Evolutionary conservation across 2,329 filamentous ascomycete genomes (phyloP), one percentile per base, ranked within the genome.

Genomic region (Falciphora oryzae): DNA sequence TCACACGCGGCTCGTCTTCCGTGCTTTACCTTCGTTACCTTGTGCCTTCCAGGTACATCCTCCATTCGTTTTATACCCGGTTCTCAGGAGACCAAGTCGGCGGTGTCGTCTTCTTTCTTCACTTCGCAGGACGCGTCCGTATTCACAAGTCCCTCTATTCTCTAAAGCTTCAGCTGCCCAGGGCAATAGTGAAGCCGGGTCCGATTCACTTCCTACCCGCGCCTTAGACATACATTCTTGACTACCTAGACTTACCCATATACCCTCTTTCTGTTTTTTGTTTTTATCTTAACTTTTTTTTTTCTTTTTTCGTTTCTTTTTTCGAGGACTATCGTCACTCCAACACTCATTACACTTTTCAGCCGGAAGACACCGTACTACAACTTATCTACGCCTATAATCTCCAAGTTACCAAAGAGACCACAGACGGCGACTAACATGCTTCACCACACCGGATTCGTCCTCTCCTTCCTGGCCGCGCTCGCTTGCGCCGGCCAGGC

Each of bases 401-500:
- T 7, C 44, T 5, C 8, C 44, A 50, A n/a, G 18, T 10, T 50
- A 32, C 32, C 11, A 32, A 32, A 32, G 8, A 32, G 32, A 32
- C 32, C 8, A 44, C 44, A 60, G 7, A 10, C 31, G 22, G 6
- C 31, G 8, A 7, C 61, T 27, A 62, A 14, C 27, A 63, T 63
- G 44, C 50, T 57, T 14, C 31, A 25, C 13, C 61, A 57, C 27
- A 63, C 61, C 29, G 31, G 38, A 28, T 22, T 50, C 50, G n/a
- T 56, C n/a, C 50, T 62, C 16, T 59, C 64, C 22, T 59, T 71
- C 38, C 65, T 75, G 53, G 66, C 67, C 11, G 65, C 73, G 27
- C 58, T 75, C 22, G 71, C 68, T 57, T 69, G 67, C n/a, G 78
- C 77, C 62, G 32, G 31, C n/a, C 75, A 75, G 68, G 66, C 68